A percentile compares a stretch with the other conserved stretches of the same genome.
Evolutionary conservation across 1,284 basidiomycete species (phyloP).

Genomic region (Microbotryomycetes sp.): DNA sequence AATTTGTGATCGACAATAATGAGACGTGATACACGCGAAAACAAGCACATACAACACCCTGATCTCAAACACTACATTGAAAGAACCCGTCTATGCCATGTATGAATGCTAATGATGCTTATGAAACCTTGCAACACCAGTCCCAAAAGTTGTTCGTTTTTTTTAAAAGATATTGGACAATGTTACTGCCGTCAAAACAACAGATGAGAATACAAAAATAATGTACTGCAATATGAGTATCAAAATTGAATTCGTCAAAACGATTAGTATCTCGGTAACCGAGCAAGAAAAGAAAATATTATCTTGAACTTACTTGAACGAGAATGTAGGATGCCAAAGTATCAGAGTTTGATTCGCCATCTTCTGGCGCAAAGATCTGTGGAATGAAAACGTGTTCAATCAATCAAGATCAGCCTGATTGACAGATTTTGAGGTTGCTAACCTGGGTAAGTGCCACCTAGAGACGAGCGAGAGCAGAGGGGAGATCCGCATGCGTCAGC

Average conservation of each 20-base stretch:
- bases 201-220: constrained; percentile 23
- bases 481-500: background rate
- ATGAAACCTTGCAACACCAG: too few species aligned
- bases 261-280: background rate
- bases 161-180: constrained; percentile 23
- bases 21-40: too few species aligned
- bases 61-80: too few species aligned
- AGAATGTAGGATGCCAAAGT: constrained; percentile 24
- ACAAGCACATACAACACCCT: too few species aligned
- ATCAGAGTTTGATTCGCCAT: constrained; percentile 23
- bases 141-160: too few species aligned
- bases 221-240: constrained; percentile 7
- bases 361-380: constrained; percentile 25
- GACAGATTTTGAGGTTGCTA: too few species aligned
- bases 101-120: too few species aligned
- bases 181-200: constrained; percentile 25
- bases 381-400: too few species aligned
- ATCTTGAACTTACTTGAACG: constrained; percentile 7
- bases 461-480: constrained; percentile 46
- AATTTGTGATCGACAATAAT: too few species aligned
- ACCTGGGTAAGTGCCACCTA: constrained; percentile 43
- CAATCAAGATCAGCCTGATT: too few species aligned
- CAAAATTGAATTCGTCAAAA: background rate
- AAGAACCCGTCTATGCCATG: too few species aligned
- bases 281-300: background rate